A percentile compares a stretch with the other conserved stretches of the same genome.
Conservation (phyloP, 108 stramenopile species). For the Fragilariopsis cylindrus region DNA sequence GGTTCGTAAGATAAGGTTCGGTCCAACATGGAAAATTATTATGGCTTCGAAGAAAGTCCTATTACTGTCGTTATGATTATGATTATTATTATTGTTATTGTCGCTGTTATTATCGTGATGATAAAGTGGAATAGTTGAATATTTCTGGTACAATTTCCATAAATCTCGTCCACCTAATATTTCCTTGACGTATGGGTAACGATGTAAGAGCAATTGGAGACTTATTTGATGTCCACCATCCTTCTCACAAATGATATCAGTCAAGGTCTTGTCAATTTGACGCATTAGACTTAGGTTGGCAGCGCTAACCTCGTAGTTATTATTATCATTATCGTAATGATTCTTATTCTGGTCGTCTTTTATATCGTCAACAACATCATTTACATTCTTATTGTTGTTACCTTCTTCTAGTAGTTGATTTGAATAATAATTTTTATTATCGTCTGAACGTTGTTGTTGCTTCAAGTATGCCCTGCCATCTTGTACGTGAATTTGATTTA, state of each 20-base stretch:
- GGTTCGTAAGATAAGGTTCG: slow-evolving; percentile 4
- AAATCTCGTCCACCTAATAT: slow-evolving; percentile 45
- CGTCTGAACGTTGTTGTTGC: slow-evolving; percentile 2
- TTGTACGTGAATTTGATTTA: background rate
- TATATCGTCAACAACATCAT: too few species aligned
- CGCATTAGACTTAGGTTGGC: background rate
- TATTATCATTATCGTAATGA: background rate
- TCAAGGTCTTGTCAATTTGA: slow-evolving; percentile 10
- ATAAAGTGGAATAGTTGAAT: background rate
- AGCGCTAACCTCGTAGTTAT: slow-evolving; percentile 1
- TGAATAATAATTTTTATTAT: background rate
- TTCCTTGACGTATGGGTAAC: slow-evolving; percentile 29
- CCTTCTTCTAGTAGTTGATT: background rate
- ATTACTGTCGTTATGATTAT: background rate
- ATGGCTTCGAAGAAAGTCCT: background rate
- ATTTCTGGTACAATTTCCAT: slow-evolving; percentile 15
- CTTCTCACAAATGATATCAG: slow-evolving; percentile 17
- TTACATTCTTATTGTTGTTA: background rate
- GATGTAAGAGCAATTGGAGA: slow-evolving; percentile 38
- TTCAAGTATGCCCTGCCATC: background rate
- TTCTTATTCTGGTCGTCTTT: background rate
- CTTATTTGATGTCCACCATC: slow-evolving; percentile 45
- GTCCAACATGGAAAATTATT: slow-evolving; percentile 5
- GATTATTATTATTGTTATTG: background rate
- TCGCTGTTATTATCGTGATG: background rate